Evolutionary conservation across 73 alveolate genomes (phyloP).

Genomic region (Stentor roeselii): DNA sequence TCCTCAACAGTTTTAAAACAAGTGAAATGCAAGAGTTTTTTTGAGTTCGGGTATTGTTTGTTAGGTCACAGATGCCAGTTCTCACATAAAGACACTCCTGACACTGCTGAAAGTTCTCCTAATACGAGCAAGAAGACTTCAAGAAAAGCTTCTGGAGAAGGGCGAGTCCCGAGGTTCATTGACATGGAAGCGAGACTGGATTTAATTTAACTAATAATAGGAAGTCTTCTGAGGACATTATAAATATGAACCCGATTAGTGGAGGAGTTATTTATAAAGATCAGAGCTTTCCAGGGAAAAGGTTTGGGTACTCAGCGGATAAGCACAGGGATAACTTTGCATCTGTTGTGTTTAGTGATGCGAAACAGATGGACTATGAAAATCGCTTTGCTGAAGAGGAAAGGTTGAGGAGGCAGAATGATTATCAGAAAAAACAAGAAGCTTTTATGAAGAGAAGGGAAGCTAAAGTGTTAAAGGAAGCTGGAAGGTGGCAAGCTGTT

Average conservation of each 20-base stretch:
- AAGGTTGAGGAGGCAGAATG: background rate
- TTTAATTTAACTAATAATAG: no score
- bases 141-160: background rate
- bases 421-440: conserved; percentile 4
- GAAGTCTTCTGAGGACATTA: no score
- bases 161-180: no score
- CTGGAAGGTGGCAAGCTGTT: conserved; percentile 3
- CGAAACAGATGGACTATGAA: background rate
- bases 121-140: background rate
- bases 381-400: background rate
- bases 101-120: background rate
- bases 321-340: background rate
- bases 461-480: background rate
- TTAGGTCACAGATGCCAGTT: background rate
- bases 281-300: background rate
- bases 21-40: background rate
- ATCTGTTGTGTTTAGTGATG: background rate
- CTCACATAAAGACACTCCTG: background rate
- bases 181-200: no score
- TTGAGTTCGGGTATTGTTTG: conserved; percentile 21
- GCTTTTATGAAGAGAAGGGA: conserved; percentile 10
- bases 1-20: background rate
- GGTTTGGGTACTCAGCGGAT: background rate
- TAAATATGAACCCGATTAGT: background rate
- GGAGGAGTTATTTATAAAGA: background rate